phyloP scores from a whole-genome alignment of 139 green algal genomes.

The Pleodorina starrii region DNA sequence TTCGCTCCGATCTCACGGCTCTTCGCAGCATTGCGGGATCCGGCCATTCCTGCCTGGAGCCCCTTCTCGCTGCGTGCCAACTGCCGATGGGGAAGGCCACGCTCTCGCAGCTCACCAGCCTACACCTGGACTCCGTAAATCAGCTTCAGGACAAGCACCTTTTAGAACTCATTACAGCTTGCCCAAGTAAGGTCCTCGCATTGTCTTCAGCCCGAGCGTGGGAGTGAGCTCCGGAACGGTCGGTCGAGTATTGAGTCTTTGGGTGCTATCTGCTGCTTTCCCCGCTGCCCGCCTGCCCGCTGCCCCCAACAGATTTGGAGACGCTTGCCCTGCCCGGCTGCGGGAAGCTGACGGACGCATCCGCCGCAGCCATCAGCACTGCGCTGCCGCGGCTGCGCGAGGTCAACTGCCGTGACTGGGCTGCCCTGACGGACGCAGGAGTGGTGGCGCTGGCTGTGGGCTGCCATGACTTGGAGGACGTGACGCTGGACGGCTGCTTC shows the following conservation, averaged over 20 bases:
- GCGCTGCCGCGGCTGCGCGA: slow-evolving; percentile 5
- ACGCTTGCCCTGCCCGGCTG: slow-evolving; percentile 5
- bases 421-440: slow-evolving; percentile 1
- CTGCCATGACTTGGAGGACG: slow-evolving; percentile 13
- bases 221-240: no score
- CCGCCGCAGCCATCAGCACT: neutral
- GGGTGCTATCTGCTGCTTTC: no score
- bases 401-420: slow-evolving; percentile 6
- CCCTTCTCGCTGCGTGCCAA: neutral
- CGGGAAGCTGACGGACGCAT: slow-evolving; percentile 10
- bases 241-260: no score
- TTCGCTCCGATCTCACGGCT: slow-evolving; percentile 21
- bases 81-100: neutral
- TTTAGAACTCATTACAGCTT: neutral
- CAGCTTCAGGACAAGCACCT: slow-evolving; percentile 28
- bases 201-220: no score
- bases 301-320: slow-evolving; percentile 20
- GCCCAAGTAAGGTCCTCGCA: slow-evolving; percentile 11
- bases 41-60: neutral
- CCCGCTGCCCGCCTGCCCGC: neutral
- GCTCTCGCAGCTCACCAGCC: neutral
- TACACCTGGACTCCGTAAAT: slow-evolving; percentile 13
- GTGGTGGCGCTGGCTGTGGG: neutral
- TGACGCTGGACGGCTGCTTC: slow-evolving; percentile 35
- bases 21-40: slow-evolving; percentile 40